phyloP scores from a whole-genome alignment of 495 filamentous ascomycete species.

The Cercophora scortea region DNA sequence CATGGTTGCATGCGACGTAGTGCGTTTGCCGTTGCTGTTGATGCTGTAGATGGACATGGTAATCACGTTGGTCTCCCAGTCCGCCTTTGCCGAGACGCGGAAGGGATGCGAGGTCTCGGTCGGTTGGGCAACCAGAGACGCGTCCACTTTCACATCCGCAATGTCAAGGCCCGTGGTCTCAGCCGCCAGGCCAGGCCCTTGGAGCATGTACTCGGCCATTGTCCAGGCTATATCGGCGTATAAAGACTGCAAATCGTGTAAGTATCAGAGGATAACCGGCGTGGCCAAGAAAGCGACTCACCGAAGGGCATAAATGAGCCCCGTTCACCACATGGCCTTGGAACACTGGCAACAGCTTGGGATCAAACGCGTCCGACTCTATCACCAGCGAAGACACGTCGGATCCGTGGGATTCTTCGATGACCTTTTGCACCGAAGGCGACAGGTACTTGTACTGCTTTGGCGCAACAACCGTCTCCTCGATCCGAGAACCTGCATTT shows the following conservation, averaged over 20 bases:
- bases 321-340: slow-evolving; percentile 68
- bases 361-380: slow-evolving; percentile 58
- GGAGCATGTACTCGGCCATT: slow-evolving; percentile 53
- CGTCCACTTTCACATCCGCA: slow-evolving; percentile 56
- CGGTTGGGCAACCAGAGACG: slow-evolving; percentile 57
- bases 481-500: slow-evolving; percentile 43
- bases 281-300: too few relatives aligned
- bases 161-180: slow-evolving; percentile 51
- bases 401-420: slow-evolving; percentile 47
- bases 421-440: slow-evolving; percentile 43
- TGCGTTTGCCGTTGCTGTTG: slow-evolving; percentile 28
- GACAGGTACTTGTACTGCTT: slow-evolving; percentile 37
- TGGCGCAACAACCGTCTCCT: slow-evolving; percentile 44
- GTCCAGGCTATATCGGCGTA: slow-evolving; percentile 77
- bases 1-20: slow-evolving; percentile 43
- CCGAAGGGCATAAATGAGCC: slow-evolving; percentile 37
- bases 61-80: slow-evolving; percentile 29
- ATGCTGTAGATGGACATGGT: slow-evolving; percentile 30
- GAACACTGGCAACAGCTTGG: slow-evolving; percentile 52
- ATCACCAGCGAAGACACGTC: slow-evolving; percentile 49
- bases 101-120: slow-evolving; percentile 44
- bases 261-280: too few relatives aligned
- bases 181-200: slow-evolving; percentile 49
- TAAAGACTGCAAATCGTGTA: slow-evolving; percentile 30
- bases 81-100: slow-evolving; percentile 31